Conservation (phyloP, 192 early-diverging fungal genomes). For the Coemansia sp. region DNA sequence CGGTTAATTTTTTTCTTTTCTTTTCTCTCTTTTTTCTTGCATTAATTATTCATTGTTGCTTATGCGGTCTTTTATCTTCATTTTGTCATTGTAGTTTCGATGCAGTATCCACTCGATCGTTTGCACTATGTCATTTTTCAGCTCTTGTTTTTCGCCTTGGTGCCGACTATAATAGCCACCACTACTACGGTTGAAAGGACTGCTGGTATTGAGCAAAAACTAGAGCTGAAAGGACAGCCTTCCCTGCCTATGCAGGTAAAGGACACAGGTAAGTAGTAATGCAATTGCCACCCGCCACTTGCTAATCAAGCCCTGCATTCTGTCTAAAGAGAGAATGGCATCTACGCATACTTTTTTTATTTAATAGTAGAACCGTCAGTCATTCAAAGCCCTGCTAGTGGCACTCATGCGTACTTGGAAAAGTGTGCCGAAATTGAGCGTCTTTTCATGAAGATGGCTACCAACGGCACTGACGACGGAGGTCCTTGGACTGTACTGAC, state of each 20-base stretch:
- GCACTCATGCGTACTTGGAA: slow-evolving; percentile 27
- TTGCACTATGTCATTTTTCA: slow-evolving; percentile 54
- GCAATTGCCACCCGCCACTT: slow-evolving; percentile 1
- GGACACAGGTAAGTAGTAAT: slow-evolving; percentile 3
- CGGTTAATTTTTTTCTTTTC: not conserved
- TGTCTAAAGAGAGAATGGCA: not conserved
- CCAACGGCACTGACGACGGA: not conserved
- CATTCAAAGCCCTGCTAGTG: not conserved
- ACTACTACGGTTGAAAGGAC: not conserved
- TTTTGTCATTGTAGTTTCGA: slow-evolving; percentile 37
- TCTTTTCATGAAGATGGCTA: slow-evolving; percentile 31
- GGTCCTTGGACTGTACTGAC: slow-evolving; percentile 35
- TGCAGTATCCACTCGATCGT: slow-evolving; percentile 49
- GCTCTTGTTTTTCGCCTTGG: slow-evolving; percentile 30
- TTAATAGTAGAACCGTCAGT: not conserved
- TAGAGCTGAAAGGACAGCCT: not conserved
- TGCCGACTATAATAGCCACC: slow-evolving; percentile 11
- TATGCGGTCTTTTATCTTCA: not conserved
- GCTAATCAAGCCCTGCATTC: slow-evolving; percentile 12
- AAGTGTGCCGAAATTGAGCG: slow-evolving; percentile 41
- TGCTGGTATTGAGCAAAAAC: not conserved
- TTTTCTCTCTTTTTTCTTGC: not conserved
- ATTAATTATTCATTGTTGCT: not conserved
- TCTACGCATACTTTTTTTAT: not conserved
- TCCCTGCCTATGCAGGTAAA: slow-evolving; percentile 1